Base-by-base conservation (phyloP, 2,329 filamentous ascomycete species). In the Nothopassalora personata region DNA sequence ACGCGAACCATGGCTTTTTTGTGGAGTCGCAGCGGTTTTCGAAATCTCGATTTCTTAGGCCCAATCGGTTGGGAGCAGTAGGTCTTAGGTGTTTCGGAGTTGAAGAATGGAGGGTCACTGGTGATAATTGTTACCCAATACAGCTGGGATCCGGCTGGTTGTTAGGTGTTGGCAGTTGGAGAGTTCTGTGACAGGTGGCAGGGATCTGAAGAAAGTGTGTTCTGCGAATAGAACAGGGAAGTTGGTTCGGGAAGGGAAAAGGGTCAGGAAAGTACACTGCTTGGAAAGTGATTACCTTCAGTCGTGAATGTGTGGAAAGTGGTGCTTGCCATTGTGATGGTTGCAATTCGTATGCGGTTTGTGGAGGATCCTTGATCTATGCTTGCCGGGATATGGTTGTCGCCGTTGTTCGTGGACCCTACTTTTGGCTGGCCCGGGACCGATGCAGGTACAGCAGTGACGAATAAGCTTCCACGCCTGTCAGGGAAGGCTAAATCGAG, bases 111-210 rank as follows among this genome's bases (percentile, higher is more conserved):
- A 51, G 30, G 49, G 49, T 31, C n/a, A 15, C n/a, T 34, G 30
- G 23, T 51, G 28, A 51, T 46, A 43, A 23, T 56, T 57, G 46
- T 49, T 49, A 53, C 55, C 49, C 55, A 53, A 57, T 57, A 27
- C 34, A 57, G 55, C 55, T 57, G 39, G 55, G 55, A 52, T 51
- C 36, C 15, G 49, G 28, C 49, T 49, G 49, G 9, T 50, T 49
- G 49, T 47, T 47, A 33, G 48, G 39, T 46, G 53, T 54, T 30
- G 49, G 53, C 53, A 43, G 27, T 27, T 11, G 28, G 55, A 57
- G 47, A 52, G 47, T 52, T 57, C 36, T 10, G 47, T 52, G 33
- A 57, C 55, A 52, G 47, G 30, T 56, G 54, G 31, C 49, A 51
- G 30, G 49, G 30, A 51, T 51, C 30, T 31, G n/a, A 15, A 11